Base-by-base conservation (phyloP, 805 yeast species). In the Blastobotrys robertii region DNA sequence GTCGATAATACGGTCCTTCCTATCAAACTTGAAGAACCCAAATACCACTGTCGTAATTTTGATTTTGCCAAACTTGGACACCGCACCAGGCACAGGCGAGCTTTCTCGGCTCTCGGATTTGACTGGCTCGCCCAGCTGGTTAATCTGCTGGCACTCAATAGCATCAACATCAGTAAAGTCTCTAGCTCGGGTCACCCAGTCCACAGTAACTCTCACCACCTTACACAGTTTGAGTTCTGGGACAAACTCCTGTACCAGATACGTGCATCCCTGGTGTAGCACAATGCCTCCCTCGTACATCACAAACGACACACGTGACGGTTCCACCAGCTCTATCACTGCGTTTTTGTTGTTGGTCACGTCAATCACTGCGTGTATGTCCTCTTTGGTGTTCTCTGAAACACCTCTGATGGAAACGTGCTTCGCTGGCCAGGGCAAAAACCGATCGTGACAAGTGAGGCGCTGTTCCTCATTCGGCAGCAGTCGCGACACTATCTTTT, bases 81-180 rank as follows among this genome's bases (percentile, higher is more conserved):
- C 29, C 15, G 33, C 28, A 19, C 37, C 25, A 19, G 25, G 25
- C 6, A 19, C 25, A 19, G 25, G 25, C 6, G 25, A 37, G 2
- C 14, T 40, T 1, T 29, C 39, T 5, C 36, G 28, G 16, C 34
- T 30, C 2, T 43, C 41, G 3, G 41, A 33, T 7, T 38, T 30
- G 9, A 30, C 46, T 11, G 42, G 13, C 8, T 25, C 34, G 3
- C 25, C 25, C 25, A 45, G 38, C 10, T 22, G 15, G 7, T 42
- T 44, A 63, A 40, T 58, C 32, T 30, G 57, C 49, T 36, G 51
- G 16, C 45, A 54, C 48, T 50, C 56, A 31, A 71, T 59, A 0
- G 98, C 97, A 58, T 92, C 97, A 7, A 92, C 83, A 60, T 92
- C 94, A 0, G 96, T 85, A 53, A 73, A 92, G 60, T 92, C 98